Evolutionary conservation across 2,329 filamentous ascomycete species (phyloP).

Genomic region (Lojkania enalia): DNA sequence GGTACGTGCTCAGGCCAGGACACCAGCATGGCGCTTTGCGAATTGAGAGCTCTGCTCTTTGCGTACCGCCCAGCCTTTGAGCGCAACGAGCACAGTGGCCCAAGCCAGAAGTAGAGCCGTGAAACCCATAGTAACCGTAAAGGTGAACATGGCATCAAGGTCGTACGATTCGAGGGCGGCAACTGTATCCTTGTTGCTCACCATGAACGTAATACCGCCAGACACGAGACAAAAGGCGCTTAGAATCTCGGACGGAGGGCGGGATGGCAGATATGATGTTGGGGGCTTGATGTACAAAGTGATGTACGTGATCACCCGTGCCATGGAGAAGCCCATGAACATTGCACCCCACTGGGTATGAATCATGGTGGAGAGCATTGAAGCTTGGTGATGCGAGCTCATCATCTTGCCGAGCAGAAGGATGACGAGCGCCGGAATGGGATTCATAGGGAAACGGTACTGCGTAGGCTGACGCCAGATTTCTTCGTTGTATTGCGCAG

Average conservation of each 20-base stretch:
- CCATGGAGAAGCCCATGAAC: conserved; percentile 77
- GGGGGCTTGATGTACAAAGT: conserved; percentile 80
- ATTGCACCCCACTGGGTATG: conserved; percentile 93
- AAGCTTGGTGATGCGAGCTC: conserved; percentile 84
- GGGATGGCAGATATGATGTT: conserved; percentile 75
- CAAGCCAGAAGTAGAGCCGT: conserved; percentile 85
- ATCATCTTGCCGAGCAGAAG: conserved; percentile 91
- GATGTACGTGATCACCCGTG: conserved; percentile 78
- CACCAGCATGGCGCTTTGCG: conserved; percentile 30
- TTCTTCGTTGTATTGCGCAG: conserved; percentile 42
- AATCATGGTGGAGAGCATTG: conserved; percentile 86
- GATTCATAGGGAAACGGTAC: conserved; percentile 80
- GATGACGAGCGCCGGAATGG: conserved; percentile 84
- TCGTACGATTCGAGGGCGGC: conserved; percentile 74
- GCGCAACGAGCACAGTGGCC: conserved; percentile 73
- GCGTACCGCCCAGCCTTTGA: conserved; percentile 80
- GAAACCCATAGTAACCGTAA: conserved; percentile 83
- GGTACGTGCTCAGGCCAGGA: conserved; percentile 26
- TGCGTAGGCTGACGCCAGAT: conserved; percentile 63
- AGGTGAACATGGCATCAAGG: conserved; percentile 89
- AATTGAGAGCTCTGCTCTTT: conserved; percentile 36
- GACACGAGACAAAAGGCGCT: conserved; percentile 83
- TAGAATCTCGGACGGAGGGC: conserved; percentile 89
- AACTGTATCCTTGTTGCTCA: conserved; percentile 78
- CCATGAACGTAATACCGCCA: conserved; percentile 90